A percentile compares a stretch with the other conserved stretches of the same genome.
Conservation (phyloP, 1,284 basidiomycete species). For the Apiotrichum gracile region DNA sequence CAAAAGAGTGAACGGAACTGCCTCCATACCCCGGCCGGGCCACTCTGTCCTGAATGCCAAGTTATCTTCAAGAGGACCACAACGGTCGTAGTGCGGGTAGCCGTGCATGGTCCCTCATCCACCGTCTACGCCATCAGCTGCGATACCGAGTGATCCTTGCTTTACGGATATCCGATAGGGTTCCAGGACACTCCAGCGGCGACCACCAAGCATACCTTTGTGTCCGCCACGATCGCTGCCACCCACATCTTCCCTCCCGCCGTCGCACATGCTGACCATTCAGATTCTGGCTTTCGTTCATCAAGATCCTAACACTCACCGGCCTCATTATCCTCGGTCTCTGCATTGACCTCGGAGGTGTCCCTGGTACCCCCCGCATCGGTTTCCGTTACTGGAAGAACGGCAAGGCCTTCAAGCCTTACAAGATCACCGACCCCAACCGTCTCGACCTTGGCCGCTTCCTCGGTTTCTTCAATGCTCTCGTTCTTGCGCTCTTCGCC, state of each 20-base stretch:
- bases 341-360: slow-evolving; percentile 61
- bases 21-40: no score
- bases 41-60: no score
- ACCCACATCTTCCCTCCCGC: neutral
- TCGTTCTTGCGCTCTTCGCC: slow-evolving; percentile 40
- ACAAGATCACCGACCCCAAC: slow-evolving; percentile 18
- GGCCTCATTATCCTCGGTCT: slow-evolving; percentile 58
- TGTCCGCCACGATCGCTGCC: neutral
- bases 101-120: no score
- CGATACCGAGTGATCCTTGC: no score
- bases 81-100: neutral
- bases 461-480: slow-evolving; percentile 24
- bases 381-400: slow-evolving; percentile 57
- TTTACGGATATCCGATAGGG: no score
- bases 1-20: no score
- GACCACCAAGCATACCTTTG: no score
- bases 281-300: slow-evolving; percentile 47
- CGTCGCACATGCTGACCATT: neutral
- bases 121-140: no score
- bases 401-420: slow-evolving; percentile 28
- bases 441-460: slow-evolving; percentile 31
- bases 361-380: slow-evolving; percentile 58
- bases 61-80: neutral
- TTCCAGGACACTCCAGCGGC: no score
- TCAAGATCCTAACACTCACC: slow-evolving; percentile 57